These are phyloP conservation scores for Silene uniflora DNA, from an alignment of 148 eudicot genomes.

Conservation along the genomic window DNA sequence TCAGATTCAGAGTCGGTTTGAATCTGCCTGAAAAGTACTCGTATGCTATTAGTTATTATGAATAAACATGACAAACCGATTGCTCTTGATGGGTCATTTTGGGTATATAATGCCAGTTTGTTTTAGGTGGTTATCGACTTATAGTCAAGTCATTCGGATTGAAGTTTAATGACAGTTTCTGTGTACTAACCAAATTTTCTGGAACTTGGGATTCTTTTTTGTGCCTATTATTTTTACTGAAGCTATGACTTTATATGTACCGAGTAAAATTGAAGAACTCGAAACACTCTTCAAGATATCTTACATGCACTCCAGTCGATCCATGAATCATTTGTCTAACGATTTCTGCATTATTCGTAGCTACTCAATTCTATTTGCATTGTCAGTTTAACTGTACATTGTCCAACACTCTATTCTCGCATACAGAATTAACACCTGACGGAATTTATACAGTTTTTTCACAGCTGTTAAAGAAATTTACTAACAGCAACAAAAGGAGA, in stretches of 20 bases:
- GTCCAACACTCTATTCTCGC: neutral
- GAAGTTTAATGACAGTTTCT: neutral
- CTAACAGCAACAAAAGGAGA: slow-evolving; percentile 2
- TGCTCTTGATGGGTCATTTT: neutral
- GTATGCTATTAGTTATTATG: neutral
- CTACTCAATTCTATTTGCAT: too few species aligned
- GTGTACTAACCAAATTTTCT: neutral
- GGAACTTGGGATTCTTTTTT: neutral
- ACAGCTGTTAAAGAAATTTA: neutral
- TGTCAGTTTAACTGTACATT: neutral
- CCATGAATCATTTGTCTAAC: too few species aligned
- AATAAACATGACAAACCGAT: neutral
- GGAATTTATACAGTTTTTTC: too few species aligned
- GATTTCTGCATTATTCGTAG: too few species aligned
- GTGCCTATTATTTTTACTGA: too few species aligned
- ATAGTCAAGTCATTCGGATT: neutral
- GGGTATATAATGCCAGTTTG: neutral
- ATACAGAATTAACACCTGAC: too few species aligned
- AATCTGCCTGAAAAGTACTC: neutral
- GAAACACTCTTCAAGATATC: too few species aligned
- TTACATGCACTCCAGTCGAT: too few species aligned
- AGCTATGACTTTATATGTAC: too few species aligned
- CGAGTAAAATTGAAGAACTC: too few species aligned
- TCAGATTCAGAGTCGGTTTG: neutral
- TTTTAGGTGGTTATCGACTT: too few species aligned